A percentile compares a stretch with the other conserved stretches of the same genome.
These are phyloP conservation scores for Amyloporia xantha DNA, from an alignment of 768 basidiomycete genomes.

Conservation along the genomic window DNA sequence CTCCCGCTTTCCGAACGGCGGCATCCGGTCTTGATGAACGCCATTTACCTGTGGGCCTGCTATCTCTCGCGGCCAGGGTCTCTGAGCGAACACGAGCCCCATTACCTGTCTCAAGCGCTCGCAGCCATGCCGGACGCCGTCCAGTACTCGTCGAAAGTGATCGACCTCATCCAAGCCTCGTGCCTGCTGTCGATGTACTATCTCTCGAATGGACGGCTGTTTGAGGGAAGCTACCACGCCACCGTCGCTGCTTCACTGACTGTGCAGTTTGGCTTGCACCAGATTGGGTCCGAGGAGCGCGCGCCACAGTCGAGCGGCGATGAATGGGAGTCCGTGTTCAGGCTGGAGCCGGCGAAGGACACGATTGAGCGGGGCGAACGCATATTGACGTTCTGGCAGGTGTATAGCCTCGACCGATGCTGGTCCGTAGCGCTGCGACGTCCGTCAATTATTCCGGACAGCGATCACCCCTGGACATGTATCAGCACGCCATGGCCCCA, in stretches of 20 bases:
- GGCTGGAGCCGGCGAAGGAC: conserved; percentile 53
- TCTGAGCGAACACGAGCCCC: conserved; percentile 63
- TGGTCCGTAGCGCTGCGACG: conserved; percentile 73
- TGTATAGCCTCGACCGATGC: conserved; percentile 72
- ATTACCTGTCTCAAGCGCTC: conserved; percentile 60
- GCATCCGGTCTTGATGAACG: conserved; percentile 72
- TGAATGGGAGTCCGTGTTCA: conserved; percentile 33
- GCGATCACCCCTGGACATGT: conserved; percentile 45
- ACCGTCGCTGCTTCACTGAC: conserved; percentile 69
- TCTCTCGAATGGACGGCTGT: conserved; percentile 63
- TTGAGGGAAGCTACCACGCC: conserved; percentile 76
- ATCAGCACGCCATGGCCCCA: conserved; percentile 78
- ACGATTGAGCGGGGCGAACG: conserved; percentile 62
- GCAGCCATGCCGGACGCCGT: conserved; percentile 62
- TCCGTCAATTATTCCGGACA: conserved; percentile 60
- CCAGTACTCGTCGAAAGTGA: conserved; percentile 42
- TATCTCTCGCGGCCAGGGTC: conserved; percentile 69
- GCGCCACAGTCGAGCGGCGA: conserved; percentile 28
- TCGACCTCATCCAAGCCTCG: conserved; percentile 73
- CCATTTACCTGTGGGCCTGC: conserved; percentile 80
- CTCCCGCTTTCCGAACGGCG: conserved; percentile 52
- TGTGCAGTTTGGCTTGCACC: conserved; percentile 66
- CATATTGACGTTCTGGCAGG: conserved; percentile 77
- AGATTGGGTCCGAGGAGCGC: conserved; percentile 28
- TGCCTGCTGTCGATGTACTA: conserved; percentile 74